Evolutionary conservation across 2,329 filamentous ascomycete genomes (phyloP).

Genomic region (Exophiala sp.): DNA sequence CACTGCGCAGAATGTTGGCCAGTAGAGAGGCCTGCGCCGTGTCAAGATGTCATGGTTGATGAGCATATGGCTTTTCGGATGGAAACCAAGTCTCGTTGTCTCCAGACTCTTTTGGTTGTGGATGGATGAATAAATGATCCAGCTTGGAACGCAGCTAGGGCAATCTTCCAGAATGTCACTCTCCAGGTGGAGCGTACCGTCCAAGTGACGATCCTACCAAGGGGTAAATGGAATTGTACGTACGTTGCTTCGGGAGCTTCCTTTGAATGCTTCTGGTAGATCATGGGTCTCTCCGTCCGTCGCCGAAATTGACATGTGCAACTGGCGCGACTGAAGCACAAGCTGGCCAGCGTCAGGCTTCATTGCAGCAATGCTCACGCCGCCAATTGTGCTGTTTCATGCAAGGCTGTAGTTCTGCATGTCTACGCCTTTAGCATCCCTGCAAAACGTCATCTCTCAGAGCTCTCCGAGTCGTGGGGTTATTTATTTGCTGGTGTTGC

Average conservation of each 20-base stretch:
- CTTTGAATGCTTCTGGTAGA: no score
- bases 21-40: no score
- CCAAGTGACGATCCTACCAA: not conserved
- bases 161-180: slow-evolving; percentile 20
- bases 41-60: no score
- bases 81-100: not conserved
- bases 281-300: not conserved
- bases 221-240: not conserved
- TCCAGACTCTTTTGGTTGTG: not conserved
- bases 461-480: not conserved
- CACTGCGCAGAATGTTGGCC: no score
- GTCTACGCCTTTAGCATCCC: not conserved
- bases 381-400: no score
- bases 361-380: not conserved
- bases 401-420: no score
- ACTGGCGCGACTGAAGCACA: not conserved
- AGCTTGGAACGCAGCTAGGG: not conserved
- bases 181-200: not conserved
- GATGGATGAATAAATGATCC: not conserved
- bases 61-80: no score
- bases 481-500: not conserved
- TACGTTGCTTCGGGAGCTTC: no score
- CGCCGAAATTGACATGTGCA: not conserved
- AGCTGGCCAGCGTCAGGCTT: not conserved
- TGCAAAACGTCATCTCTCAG: not conserved